Base-by-base conservation (phyloP, 108 stramenopile species). In the Skeletonema potamos region DNA sequence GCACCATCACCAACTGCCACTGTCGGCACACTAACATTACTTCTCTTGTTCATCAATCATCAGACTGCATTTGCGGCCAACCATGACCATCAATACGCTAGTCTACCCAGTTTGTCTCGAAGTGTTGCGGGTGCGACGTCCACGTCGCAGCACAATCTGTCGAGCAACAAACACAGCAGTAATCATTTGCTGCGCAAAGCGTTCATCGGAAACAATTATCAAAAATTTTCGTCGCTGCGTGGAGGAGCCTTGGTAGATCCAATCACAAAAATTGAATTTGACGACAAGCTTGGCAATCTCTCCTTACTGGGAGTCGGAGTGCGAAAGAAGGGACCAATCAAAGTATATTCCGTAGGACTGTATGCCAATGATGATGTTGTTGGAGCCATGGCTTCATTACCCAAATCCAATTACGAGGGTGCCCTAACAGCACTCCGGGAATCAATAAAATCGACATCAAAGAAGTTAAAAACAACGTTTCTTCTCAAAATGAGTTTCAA, bases 341-440 rank as follows among this genome's bases (percentile, higher is more conserved):
- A 92, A 73, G 84, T 93, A n/a, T 93, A 93, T 58, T 85, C 85
- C 30, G 89, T 93, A 12, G 92, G 89, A 12, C 83, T 91, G 87
- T 93, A 93, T 70, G 66, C 85, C 7, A 70, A 77, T 30, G 58
- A 73, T 30, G 85, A 86, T 18, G 67, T 76, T n/a, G 82, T 83
- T 24, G 56, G 74, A 12, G 59, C 63, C 11, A 59, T 93, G 36
- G 83, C 88, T 3, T 54, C 72, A 34, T 51, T 66, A 10, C 58
- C 66, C 54, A 70, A 85, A 51, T 79, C 84, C 26, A 71, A 80
- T 37, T 22, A 51, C 9, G 48, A 51, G 22, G 82, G 79, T 54
- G 85, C 87, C 0, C 48, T 90, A n/a, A 57, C 77, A 20, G 55
- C 84, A 27, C 87, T 92, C 22, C 73, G 89, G 9, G 58, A 71